Conservation (phyloP, 2,329 filamentous ascomycete genomes). For the Dactylellina sp. region DNA sequence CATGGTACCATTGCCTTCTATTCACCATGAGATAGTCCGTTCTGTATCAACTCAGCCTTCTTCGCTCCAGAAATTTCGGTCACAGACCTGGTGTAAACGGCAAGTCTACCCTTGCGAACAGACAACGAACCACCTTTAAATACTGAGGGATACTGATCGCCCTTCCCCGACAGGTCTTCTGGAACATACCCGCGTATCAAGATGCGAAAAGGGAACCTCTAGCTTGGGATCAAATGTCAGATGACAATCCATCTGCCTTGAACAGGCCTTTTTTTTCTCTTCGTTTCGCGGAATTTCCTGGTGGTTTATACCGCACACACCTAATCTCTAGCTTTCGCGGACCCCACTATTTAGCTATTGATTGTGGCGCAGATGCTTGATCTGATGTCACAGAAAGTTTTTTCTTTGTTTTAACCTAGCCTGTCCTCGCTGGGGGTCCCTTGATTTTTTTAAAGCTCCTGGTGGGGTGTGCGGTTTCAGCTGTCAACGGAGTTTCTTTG, state of each 20-base stretch:
- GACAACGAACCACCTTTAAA: slow-evolving; percentile 2
- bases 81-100: too few species aligned
- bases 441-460: slow-evolving; percentile 1
- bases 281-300: background rate
- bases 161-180: slow-evolving; percentile 18
- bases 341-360: slow-evolving; percentile 3
- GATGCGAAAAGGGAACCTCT: slow-evolving; percentile 26
- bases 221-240: background rate
- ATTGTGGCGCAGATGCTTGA: slow-evolving; percentile 57
- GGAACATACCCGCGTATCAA: slow-evolving; percentile 44
- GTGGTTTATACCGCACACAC: slow-evolving; percentile 18
- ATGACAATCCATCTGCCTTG: background rate
- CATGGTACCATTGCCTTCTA: background rate
- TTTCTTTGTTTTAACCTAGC: background rate
- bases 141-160: slow-evolving; percentile 28
- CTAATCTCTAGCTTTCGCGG: slow-evolving; percentile 9
- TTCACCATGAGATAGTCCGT: too few species aligned
- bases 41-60: too few species aligned
- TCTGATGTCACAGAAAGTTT: slow-evolving; percentile 47
- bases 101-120: too few species aligned
- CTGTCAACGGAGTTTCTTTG: slow-evolving; percentile 15
- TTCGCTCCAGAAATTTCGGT: too few species aligned
- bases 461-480: slow-evolving; percentile 34
- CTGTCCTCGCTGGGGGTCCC: slow-evolving; percentile 38
- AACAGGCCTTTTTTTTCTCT: background rate